Evolutionary conservation across 2,329 filamentous ascomycete species (phyloP), one percentile per base, ranked within the genome.

Genomic region (Trichoderma breve): DNA sequence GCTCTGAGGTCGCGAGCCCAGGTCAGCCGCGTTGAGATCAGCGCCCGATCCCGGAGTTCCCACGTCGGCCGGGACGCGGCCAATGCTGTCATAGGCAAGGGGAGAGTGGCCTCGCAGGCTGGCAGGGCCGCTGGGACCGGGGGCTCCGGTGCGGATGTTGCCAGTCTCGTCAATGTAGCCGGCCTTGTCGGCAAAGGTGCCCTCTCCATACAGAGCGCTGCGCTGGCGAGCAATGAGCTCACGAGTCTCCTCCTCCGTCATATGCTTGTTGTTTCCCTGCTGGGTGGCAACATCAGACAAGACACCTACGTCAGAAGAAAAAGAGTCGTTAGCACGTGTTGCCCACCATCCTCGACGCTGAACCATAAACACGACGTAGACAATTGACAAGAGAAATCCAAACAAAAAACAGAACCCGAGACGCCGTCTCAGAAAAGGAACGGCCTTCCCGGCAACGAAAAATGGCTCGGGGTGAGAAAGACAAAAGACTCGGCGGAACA

Each of bases 211-310:
- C 76, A 99, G 85, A 75, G 95, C 95, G 82, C 92, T 95, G 83
- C 97, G 94, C 84, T 98, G 96, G 80, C 95, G 95, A 77, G 95
- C 93, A 83, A 98, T 97, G 82, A 98, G 88, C 78, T 98, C 95
- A 78, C 95, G 94, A 78, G 95, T 95, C 79, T 97, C 95, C 78
- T 98, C 95, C 85, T 98, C 96, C 80, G 92, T 97, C 92, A 97
- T 93, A 79, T 86, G 91, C 86, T 98, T 98, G 86, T 86, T 88
- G 86, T 86, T 88, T 70, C 73, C 74, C 64, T 75, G 78, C 57
- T 80, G 78, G 73, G 78, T 71, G 73, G 79, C 72, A 68, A 85
- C 76, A 69, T 88, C 87, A 79, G 84, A 76, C 76, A 87, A 80
- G 75, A 84, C 84, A 81, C 86, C 87, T 89, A 84, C 80, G 79